Evolutionary conservation across 257 asterid genomes (phyloP), one percentile per base, ranked within the genome.

Genomic region (Vinca minor): DNA sequence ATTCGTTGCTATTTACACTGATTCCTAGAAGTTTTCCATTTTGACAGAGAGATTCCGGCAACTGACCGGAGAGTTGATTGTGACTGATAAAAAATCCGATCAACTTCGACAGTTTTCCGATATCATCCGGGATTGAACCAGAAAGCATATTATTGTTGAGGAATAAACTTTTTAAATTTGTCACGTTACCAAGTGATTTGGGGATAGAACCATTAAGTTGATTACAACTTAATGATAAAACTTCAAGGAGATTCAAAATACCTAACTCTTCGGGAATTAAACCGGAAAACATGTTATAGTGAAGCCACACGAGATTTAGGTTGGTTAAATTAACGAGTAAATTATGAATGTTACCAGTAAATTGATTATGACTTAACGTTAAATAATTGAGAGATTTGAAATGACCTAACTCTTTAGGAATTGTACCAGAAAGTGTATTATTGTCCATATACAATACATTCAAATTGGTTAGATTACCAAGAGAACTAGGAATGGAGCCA

Each of bases 221-320:
- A 21, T 72, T 72, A 7, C 0, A 0, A 2, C 26, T n/a, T 41
- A 72, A 31, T 15, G 23, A 7, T 28, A 66, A 29, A 31, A 12
- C 13, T 3, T 1, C 15, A 46, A 72, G 56, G 14, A 12, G 13
- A 23, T 45, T 42, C 13, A 38, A 38, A 38, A 7, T 38, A 0
- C 12, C 44, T 0, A 38, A 38, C 44, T 38, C 44, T 7, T 38
- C 11, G 0, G 84, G 84, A 8, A 79, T 69, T 9, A 63, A 41
- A 25, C 85, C 85, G 10, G 69, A 69, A 31, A 81, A 21, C 15
- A 72, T 52, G 66, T 81, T 81, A 8, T 60, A 77, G 20, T 80
- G 71, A 17, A 81, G 73, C 5, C 69, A 57, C 73, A 75, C 31
- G 9, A 1, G 42, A 38, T 61, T 70, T 75, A 38, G 9, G 9